Evolutionary conservation across 139 green algal species (phyloP).

Genomic region (Dunaliella primolecta): DNA sequence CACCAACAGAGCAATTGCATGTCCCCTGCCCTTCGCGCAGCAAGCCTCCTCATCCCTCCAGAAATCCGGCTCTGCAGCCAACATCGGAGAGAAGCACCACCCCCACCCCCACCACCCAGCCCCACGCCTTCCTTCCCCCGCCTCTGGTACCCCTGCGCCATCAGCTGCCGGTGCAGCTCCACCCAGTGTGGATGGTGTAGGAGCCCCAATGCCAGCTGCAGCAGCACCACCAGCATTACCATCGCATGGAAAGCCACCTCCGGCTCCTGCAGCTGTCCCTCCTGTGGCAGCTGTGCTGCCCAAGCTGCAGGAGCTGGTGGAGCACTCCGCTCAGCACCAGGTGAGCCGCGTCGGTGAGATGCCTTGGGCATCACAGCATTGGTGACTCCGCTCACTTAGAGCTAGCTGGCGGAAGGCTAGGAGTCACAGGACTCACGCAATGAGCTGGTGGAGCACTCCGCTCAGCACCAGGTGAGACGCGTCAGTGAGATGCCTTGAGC

Average conservation of each 20-base stretch:
- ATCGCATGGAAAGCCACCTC: constrained; percentile 24
- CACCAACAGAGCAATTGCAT: no score
- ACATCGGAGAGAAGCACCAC: not conserved
- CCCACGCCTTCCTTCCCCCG: not conserved
- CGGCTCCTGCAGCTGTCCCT: not conserved
- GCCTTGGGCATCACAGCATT: no score
- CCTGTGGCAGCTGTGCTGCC: constrained; percentile 39
- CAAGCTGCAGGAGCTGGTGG: constrained; percentile 62
- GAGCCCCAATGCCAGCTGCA: not conserved
- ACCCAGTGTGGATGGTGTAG: constrained; percentile 4
- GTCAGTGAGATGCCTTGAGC: no score
- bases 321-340: constrained; percentile 34
- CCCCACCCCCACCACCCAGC: not conserved
- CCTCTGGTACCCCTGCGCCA: not conserved
- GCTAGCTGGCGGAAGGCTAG: no score
- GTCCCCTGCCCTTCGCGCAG: not conserved
- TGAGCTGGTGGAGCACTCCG: constrained; percentile 59
- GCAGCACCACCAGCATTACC: not conserved
- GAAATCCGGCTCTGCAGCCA: not conserved
- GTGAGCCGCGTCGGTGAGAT: no score
- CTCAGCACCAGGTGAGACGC: constrained; percentile 4
- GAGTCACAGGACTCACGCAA: no score
- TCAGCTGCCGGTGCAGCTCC: not conserved
- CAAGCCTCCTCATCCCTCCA: not conserved
- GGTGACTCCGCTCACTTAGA: no score